Evolutionary conservation across 169 alveolate genomes (phyloP).

Genomic region (Plasmodium gonderi): DNA sequence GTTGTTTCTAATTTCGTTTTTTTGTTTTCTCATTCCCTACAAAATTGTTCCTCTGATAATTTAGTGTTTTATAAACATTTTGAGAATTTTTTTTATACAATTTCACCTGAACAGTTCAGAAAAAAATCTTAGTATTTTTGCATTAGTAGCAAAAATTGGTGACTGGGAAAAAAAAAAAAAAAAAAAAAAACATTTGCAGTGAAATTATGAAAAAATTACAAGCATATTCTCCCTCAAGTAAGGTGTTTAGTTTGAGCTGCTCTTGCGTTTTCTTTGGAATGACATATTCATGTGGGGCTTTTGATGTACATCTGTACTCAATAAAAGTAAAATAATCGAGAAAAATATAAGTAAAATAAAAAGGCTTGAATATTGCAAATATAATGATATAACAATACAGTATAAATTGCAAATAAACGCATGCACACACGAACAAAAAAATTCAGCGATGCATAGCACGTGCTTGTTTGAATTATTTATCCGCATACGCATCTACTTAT

Average conservation of each 20-base stretch:
- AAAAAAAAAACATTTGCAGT: neutral
- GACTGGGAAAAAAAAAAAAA: neutral
- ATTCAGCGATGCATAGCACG: neutral
- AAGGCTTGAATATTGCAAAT: neutral
- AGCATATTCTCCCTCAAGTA: neutral
- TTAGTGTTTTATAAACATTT: neutral
- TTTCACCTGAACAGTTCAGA: conserved; percentile 6
- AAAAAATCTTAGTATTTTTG: neutral
- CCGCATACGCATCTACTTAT: neutral
- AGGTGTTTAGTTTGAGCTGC: neutral
- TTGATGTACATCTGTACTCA: neutral
- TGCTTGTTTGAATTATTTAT: neutral
- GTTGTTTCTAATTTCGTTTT: neutral
- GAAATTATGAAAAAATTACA: neutral
- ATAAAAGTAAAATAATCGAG: neutral
- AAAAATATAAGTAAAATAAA: neutral
- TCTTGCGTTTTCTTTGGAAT: neutral
- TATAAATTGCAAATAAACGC: neutral
- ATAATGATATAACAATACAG: neutral
- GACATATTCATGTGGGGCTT: neutral
- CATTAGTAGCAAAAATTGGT: neutral
- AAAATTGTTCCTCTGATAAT: neutral
- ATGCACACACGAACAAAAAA: neutral
- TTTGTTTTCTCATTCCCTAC: too few relatives aligned
- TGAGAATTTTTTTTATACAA: neutral